Base-by-base conservation (phyloP, 805 yeast species). In the Metschnikowia orientalis region DNA sequence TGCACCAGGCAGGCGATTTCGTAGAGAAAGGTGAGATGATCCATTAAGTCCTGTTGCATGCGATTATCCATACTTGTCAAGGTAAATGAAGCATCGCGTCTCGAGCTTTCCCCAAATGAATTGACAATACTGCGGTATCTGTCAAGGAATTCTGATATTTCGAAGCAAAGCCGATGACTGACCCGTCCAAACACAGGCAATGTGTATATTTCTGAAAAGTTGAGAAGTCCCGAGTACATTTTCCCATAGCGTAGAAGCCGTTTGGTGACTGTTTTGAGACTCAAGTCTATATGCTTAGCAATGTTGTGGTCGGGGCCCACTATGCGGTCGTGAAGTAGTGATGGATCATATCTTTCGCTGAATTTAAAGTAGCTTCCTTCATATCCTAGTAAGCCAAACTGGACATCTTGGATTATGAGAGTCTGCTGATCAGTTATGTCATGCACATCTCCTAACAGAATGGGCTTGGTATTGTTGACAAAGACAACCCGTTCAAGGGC, bases 361-460 rank as follows among this genome's bases (percentile, higher is more conserved):
- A 72, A 86, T 26, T 88, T 63, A 21, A 90, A 75, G 50, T 82
- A 86, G 13, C 68, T 66, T 1, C 97, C 97, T 54, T 88, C 95
- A 17, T 71, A 57, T 0, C 94, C 94, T 19, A 78, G 45, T 9
- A 92, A 53, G 1, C 84, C 80, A 45, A 70, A 71, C 13, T 87
- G 48, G 7, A 88, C 52, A 53, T 90, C 98, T 37, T 74, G 68
- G 10, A 82, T 64, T 1, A 92, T 69, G 16, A 79, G 66, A 0
- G 84, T 79, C 52, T 88, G 95, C 52, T 87, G 95, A 3, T 71
- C 68, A 29, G 71, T 64, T 3, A 68, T 51, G 19, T 72, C 74
- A n/a, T 49, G 51, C 24, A 71, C 52, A 32, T 63, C 72, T 11
- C 23, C 16, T 7, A 40, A 35, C 36, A 21, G 38, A 6, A 32